Evolutionary conservation across 495 filamentous ascomycete species (phyloP).

Genomic region (Aspergillus conjunctus): DNA sequence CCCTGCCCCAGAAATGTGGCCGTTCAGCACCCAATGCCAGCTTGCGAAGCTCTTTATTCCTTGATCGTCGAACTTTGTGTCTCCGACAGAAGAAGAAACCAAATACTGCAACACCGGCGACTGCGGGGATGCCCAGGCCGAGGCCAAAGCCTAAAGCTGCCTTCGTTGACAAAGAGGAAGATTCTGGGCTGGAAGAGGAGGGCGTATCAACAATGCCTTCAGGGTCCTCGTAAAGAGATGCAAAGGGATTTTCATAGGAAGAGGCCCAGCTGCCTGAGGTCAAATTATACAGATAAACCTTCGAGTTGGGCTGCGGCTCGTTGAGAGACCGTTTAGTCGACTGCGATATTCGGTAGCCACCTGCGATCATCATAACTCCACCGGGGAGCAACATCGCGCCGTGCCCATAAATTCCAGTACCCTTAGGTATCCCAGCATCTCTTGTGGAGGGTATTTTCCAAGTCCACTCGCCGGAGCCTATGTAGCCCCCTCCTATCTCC

Average conservation of each 20-base stretch:
- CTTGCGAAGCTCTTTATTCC: constrained; percentile 57
- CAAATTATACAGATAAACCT: constrained; percentile 74
- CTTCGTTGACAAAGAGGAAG: constrained; percentile 50
- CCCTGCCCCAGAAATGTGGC: constrained; percentile 43
- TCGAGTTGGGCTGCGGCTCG: constrained; percentile 38
- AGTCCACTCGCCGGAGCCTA: constrained; percentile 67
- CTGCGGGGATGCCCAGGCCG: constrained; percentile 62
- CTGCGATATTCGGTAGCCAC: constrained; percentile 71
- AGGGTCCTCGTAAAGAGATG: not conserved
- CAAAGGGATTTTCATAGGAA: constrained; percentile 63
- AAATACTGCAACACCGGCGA: constrained; percentile 51
- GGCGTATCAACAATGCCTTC: not conserved
- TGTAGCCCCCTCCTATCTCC: constrained; percentile 68
- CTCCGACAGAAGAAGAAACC: constrained; percentile 62
- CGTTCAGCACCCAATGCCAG: constrained; percentile 54
- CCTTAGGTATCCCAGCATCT: constrained; percentile 45
- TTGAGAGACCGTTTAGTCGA: constrained; percentile 45
- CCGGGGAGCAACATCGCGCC: constrained; percentile 82
- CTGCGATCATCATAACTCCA: constrained; percentile 85
- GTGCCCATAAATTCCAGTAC: constrained; percentile 78
- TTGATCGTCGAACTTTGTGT: constrained; percentile 44
- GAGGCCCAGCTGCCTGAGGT: constrained; percentile 71
- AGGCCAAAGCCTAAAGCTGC: constrained; percentile 75
- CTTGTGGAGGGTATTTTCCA: constrained; percentile 64
- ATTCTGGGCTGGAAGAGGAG: not conserved